Evolutionary conservation across 306 rosid genomes (phyloP).

Genomic region (Prunus armeniaca): DNA sequence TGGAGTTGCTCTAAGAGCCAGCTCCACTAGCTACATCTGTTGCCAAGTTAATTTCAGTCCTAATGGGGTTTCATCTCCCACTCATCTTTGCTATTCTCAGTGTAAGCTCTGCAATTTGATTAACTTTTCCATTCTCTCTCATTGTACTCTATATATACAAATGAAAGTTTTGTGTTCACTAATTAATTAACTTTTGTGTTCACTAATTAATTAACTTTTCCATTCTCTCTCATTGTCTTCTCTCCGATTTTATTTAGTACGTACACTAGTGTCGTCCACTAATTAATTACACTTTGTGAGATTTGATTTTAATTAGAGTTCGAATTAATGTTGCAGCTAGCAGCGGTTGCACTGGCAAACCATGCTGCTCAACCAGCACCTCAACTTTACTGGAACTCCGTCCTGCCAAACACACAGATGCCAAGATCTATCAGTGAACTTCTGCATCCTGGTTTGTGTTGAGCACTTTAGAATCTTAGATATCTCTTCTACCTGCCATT

Average conservation of each 20-base stretch:
- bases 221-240: no score
- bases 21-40: no score
- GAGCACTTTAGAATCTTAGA: no score
- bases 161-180: background rate
- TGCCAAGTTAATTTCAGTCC: background rate
- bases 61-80: constrained; percentile 41
- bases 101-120: constrained; percentile 31
- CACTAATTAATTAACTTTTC: no score
- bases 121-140: no score
- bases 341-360: constrained; percentile 25
- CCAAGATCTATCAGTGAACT: constrained; percentile 54
- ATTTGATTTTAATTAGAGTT: background rate
- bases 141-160: no score
- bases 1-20: no score
- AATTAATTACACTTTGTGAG: background rate
- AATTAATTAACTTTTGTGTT: no score
- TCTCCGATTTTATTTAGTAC: background rate
- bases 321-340: constrained; percentile 31
- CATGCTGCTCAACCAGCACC: constrained; percentile 53
- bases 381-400: constrained; percentile 61
- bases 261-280: no score
- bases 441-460: constrained; percentile 41
- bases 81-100: constrained; percentile 37
- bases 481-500: no score
- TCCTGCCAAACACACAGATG: constrained; percentile 60